Evolutionary conservation across 768 basidiomycete genomes (phyloP).

Genomic region (Tulasnella sp.): DNA sequence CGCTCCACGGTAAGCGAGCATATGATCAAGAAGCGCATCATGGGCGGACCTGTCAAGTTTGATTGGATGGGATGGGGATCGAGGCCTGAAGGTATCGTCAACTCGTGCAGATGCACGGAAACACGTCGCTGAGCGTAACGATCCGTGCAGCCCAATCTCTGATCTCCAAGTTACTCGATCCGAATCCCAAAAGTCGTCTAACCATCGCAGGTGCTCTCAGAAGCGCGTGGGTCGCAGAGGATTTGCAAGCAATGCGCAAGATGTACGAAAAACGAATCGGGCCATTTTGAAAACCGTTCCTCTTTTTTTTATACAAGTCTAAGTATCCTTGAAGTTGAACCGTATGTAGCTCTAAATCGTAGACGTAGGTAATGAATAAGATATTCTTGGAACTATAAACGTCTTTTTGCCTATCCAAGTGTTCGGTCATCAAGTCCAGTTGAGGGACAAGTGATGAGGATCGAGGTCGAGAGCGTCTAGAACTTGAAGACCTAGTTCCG

Average conservation of each 20-base stretch:
- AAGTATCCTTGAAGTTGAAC: slow-evolving; percentile 9
- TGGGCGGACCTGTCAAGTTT: slow-evolving; percentile 64
- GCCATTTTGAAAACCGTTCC: background rate
- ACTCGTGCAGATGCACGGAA: slow-evolving; percentile 10
- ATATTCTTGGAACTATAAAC: slow-evolving; percentile 8
- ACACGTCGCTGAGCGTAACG: background rate
- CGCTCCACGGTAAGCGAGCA: slow-evolving; percentile 56
- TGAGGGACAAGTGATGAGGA: background rate
- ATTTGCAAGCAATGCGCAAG: slow-evolving; percentile 61
- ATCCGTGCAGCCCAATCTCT: slow-evolving; percentile 57
- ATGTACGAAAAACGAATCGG: slow-evolving; percentile 55
- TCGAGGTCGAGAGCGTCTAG: slow-evolving; percentile 38
- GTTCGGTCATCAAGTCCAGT: background rate
- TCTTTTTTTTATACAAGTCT: background rate
- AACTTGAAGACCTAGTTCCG: slow-evolving; percentile 44
- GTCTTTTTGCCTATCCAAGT: background rate
- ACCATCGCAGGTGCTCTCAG: slow-evolving; percentile 65
- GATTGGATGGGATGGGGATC: slow-evolving; percentile 57
- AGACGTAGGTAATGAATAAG: slow-evolving; percentile 10
- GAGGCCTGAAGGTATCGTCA: slow-evolving; percentile 47
- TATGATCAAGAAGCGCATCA: slow-evolving; percentile 68
- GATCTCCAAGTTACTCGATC: slow-evolving; percentile 62
- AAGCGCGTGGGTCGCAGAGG: slow-evolving; percentile 68
- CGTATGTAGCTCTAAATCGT: slow-evolving; percentile 9
- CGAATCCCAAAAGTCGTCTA: slow-evolving; percentile 60